Percentiles rank a stretch among this genome's conserved stretches.
Conservation (phyloP, 2,329 filamentous ascomycete species). For the Tolypocladium tropicale region DNA sequence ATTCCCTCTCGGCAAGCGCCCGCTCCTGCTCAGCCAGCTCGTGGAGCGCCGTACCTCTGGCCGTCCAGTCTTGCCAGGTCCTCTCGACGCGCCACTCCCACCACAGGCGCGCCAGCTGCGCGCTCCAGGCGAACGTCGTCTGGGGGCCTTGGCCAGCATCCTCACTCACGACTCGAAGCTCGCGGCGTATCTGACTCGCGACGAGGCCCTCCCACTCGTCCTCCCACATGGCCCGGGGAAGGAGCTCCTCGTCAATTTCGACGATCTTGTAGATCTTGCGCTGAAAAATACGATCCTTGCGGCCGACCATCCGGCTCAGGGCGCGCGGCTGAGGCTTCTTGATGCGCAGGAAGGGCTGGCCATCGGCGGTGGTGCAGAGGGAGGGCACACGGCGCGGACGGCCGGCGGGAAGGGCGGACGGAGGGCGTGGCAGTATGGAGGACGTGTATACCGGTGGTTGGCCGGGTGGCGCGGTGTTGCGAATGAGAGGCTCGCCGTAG, state of each 20-base stretch:
- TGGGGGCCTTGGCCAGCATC: background rate
- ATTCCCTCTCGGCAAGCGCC: constrained; percentile 14
- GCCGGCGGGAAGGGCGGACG: constrained; percentile 24
- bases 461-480: constrained; percentile 20
- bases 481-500: constrained; percentile 19
- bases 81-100: constrained; percentile 17
- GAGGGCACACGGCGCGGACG: constrained; percentile 39
- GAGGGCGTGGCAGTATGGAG: constrained; percentile 36
- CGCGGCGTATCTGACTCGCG: constrained; percentile 10
- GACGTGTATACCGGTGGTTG: constrained; percentile 37
- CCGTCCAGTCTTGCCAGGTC: constrained; percentile 27
- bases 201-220: constrained; percentile 40
- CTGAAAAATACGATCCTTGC: constrained; percentile 36
- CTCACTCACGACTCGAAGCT: background rate
- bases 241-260: constrained; percentile 26
- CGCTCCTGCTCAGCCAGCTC: constrained; percentile 29
- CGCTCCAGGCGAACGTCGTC: constrained; percentile 19
- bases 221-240: constrained; percentile 23
- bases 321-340: constrained; percentile 52
- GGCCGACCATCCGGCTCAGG: constrained; percentile 47
- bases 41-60: constrained; percentile 28
- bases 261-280: constrained; percentile 26
- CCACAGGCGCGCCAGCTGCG: constrained; percentile 21
- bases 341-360: constrained; percentile 55
- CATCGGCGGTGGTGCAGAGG: constrained; percentile 40